A percentile compares a stretch with the other conserved stretches of the same genome.
These are phyloP conservation scores for Trebouxia sp. DNA, from an alignment of 139 green algal species.

Conservation along the genomic window DNA sequence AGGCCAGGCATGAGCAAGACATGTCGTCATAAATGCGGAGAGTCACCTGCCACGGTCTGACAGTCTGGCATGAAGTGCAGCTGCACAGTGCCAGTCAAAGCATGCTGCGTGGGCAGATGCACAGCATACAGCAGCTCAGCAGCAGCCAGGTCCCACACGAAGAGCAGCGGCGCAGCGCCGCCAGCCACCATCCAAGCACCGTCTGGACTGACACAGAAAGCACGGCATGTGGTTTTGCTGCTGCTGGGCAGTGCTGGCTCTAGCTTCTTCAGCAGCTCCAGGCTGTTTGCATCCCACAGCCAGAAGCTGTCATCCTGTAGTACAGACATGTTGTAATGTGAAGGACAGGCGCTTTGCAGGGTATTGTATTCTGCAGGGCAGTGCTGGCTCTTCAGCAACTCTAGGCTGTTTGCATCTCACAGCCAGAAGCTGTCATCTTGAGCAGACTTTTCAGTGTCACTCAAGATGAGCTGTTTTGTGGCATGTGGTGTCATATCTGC, in stretches of 20 bases:
- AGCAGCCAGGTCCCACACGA: slow-evolving; percentile 23
- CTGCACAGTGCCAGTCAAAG: slow-evolving; percentile 5
- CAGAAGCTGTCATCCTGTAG: slow-evolving; percentile 33
- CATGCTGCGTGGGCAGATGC: slow-evolving; percentile 8
- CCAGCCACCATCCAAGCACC: slow-evolving; percentile 19
- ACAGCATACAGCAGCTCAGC: slow-evolving; percentile 23
- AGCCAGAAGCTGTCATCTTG: slow-evolving; percentile 34
- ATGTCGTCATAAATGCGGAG: too few species aligned
- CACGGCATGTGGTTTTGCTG: slow-evolving; percentile 6
- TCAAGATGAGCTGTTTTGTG: neutral
- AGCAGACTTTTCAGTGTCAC: neutral
- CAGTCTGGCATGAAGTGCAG: slow-evolving; percentile 28
- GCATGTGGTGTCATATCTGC: neutral
- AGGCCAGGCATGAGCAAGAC: neutral
- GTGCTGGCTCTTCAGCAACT: neutral
- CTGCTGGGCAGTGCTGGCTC: neutral
- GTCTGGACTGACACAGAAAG: slow-evolving; percentile 21
- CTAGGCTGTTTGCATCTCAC: slow-evolving; percentile 10
- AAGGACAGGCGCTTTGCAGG: neutral
- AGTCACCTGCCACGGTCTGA: slow-evolving; percentile 23
- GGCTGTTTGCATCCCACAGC: slow-evolving; percentile 20
- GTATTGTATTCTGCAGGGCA: neutral
- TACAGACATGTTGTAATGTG: neutral
- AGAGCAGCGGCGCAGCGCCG: slow-evolving; percentile 5
- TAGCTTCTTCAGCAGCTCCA: slow-evolving; percentile 20